Conservation (phyloP, 345 rosid species). For the Pelargonium nanum region DNA sequence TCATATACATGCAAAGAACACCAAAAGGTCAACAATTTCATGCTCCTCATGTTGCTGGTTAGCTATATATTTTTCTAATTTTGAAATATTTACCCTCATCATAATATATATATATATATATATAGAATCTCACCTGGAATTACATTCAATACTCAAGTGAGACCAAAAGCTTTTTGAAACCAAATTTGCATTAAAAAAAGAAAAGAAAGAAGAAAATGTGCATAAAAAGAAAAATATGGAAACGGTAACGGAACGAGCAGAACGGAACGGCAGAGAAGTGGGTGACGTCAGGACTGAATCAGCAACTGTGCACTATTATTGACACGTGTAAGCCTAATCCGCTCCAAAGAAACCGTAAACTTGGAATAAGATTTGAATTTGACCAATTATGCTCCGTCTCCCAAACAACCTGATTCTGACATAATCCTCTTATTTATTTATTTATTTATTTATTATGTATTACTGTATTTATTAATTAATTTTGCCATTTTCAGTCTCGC, state of each 20-base stretch:
- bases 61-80: no score
- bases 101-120: no score
- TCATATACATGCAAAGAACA: background rate
- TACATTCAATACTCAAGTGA: no score
- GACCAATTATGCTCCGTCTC: slow-evolving; percentile 8
- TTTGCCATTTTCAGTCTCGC: no score
- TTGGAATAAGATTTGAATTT: slow-evolving; percentile 21
- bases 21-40: background rate
- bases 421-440: no score
- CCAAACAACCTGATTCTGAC: background rate
- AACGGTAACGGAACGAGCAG: background rate
- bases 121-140: no score
- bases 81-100: no score
- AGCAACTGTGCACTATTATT: slow-evolving; percentile 16
- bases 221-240: background rate
- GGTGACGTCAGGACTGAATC: background rate
- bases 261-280: background rate
- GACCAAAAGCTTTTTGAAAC: no score
- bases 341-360: slow-evolving; percentile 17
- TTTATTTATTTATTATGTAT: no score
- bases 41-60: background rate
- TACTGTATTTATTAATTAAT: no score
- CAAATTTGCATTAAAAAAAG: background rate
- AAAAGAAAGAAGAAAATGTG: background rate
- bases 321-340: slow-evolving; percentile 14